Base-by-base conservation (phyloP, 441 rosid genomes). In the Populus hybrid region DNA sequence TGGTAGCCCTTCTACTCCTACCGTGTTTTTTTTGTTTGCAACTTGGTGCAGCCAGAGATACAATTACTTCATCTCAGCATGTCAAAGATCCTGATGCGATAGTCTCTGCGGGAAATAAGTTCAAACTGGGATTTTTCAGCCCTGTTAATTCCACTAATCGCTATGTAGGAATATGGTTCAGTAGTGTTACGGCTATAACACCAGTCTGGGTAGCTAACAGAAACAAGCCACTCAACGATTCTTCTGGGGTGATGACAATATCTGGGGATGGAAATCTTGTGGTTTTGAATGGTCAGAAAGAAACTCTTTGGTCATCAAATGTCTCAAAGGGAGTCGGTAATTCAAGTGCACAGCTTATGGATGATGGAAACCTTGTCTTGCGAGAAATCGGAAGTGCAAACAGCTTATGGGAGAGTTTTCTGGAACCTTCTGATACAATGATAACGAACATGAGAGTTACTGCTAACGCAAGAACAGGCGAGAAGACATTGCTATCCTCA, bases 371-470 rank as follows among this genome's bases (percentile, higher is more conserved):
- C 28, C 28, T 26, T 67, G 34, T 20, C 21, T 8, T 24, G 6
- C 66, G 10, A 18, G 8, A 77, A 24, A 42, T n/a, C 32, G 23
- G 6, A 61, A 53, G 38, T 34, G 79, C 76, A 21, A 80, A 42
- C 32, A 78, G 1, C 26, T 11, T 82, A 0, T 85, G 96, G 94
- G 81, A 85, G 70, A 89, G 92, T 77, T 90, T 89, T 38, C 69
- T 82, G 65, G 81, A 88, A 64, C 87, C 88, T 26, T 71, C 80
- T 10, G 77, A 84, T 70, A 32, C 83, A 12, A 69, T 78, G 21
- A 6, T 61, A 23, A 7, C 66, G 8, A 61, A 61, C 10, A 61
- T 61, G 26, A 16, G 10, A n/a, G 4, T 61, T 61, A 61, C 24
- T 1, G 11, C 66, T 61, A 61, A 59, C 0, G 23, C 6, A 32